These are phyloP conservation scores for Erodium moschatum DNA, from an alignment of 441 rosid genomes.

Conservation along the genomic window DNA sequence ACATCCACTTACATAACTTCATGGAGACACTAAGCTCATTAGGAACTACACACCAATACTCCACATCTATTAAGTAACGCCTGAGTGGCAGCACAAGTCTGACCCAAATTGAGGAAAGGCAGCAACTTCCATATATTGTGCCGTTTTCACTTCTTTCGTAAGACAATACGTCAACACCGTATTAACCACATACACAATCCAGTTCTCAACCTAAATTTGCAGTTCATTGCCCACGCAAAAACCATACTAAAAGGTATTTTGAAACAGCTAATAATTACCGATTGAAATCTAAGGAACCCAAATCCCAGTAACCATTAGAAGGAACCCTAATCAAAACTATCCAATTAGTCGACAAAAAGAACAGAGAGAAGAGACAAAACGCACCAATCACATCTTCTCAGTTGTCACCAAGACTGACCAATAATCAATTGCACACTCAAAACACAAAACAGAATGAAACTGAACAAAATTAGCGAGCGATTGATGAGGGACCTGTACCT, in stretches of 20 bases:
- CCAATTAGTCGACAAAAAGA: not conserved
- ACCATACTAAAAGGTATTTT: not conserved
- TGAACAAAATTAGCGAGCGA: not conserved
- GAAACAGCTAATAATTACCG: not conserved
- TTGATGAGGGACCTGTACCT: constrained; percentile 31
- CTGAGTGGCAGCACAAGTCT: no score
- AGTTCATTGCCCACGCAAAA: no score
- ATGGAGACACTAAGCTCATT: not conserved
- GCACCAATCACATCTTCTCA: not conserved
- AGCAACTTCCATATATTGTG: not conserved
- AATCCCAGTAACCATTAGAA: no score
- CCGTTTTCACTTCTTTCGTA: not conserved
- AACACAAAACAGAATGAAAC: not conserved
- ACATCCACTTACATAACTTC: not conserved
- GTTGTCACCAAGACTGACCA: not conserved
- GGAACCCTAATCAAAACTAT: not conserved
- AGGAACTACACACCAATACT: not conserved
- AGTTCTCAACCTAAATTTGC: not conserved
- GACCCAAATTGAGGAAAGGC: not conserved
- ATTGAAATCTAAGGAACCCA: not conserved
- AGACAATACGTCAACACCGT: not conserved
- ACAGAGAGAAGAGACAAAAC: not conserved
- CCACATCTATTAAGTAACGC: not conserved
- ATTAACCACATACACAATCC: not conserved
- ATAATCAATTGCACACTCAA: not conserved